Evolutionary conservation across 306 rosid genomes (phyloP), one percentile per base, ranked within the genome.

Genomic region (Cicer judaicum): DNA sequence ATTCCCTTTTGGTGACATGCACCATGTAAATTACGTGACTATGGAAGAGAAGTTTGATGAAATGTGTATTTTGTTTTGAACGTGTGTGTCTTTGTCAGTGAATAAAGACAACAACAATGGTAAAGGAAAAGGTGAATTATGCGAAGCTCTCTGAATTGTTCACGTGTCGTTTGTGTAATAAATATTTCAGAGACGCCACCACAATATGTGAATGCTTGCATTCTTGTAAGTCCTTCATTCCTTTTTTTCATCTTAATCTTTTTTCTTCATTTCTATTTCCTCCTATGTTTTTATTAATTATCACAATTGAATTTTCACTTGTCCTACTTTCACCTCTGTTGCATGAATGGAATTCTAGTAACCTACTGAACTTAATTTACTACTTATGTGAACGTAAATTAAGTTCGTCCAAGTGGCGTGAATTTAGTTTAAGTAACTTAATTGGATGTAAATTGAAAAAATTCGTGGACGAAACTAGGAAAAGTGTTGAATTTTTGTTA

Each of bases 11-110:
- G 70, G 81, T 73, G 74, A 74, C 93, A 87, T 89, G 91, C 93
- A 87, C 81, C 87, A 81, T 70, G 73, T 75, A 61, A 61, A 72
- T 60, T 83, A 82, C 86, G 88, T 89, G 66, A 68, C 46, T 74
- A 42, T 57, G 76, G 75, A 72, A 65, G 72, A 16, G 18, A 60
- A 60, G 34, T 24, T 24, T 24, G 34, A 24, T 24, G 34, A 24
- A 24, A 24, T 73, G 43, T 64, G 48, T n/a, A 21, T 46, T 52
- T 50, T 50, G 55, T 42, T 46, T 42, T 29, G 60, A 24, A 56
- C 63, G 83, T 71, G 55, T 43, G 76, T 76, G 81, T 73, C 81
- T 7, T 67, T 78, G 68, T 75, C 70, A 62, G 76, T 72, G 19
- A 59, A 38, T n/a, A 54, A 73, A 18, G 77, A 43, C 39, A 62